phyloP scores from a whole-genome alignment of 2,329 filamentous ascomycete genomes.

The Hypoxylon sp. region DNA sequence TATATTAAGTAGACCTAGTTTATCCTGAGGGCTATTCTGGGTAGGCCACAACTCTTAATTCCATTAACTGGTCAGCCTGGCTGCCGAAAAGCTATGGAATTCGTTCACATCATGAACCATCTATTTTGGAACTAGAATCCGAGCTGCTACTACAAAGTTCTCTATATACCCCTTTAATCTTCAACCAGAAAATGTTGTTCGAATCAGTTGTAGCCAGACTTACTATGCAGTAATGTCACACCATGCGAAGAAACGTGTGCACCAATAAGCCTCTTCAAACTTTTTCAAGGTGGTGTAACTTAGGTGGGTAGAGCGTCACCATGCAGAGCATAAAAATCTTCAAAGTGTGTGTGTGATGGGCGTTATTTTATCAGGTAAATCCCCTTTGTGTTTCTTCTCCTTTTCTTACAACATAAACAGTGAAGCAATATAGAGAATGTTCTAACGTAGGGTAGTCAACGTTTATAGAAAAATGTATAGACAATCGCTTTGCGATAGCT shows the following conservation, averaged over 20 bases:
- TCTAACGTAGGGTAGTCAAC: not conserved
- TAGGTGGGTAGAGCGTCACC: not conserved
- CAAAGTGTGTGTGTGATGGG: not conserved
- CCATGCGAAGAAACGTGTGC: conserved; percentile 20
- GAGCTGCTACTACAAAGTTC: not conserved
- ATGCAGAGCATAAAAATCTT: not conserved
- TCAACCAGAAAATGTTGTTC: not conserved
- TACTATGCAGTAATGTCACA: conserved; percentile 24
- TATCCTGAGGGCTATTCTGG: not conserved
- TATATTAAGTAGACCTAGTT: not conserved
- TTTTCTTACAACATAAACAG: not conserved
- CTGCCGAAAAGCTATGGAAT: not conserved
- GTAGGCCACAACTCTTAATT: not conserved
- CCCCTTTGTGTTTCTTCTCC: conserved; percentile 8
- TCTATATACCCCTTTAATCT: not conserved
- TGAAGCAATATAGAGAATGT: not conserved
- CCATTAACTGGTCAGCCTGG: not conserved
- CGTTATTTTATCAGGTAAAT: not conserved
- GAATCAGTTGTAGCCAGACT: conserved; percentile 3
- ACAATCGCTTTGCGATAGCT: conserved; percentile 18
- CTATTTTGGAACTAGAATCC: not conserved
- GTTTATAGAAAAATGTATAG: not conserved
- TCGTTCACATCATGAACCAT: not conserved
- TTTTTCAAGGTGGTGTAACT: conserved; percentile 1
- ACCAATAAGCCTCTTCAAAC: conserved; percentile 10